Evolutionary conservation across 108 stramenopile genomes (phyloP).

Genomic region (Cyclostephanos tholiformis): DNA sequence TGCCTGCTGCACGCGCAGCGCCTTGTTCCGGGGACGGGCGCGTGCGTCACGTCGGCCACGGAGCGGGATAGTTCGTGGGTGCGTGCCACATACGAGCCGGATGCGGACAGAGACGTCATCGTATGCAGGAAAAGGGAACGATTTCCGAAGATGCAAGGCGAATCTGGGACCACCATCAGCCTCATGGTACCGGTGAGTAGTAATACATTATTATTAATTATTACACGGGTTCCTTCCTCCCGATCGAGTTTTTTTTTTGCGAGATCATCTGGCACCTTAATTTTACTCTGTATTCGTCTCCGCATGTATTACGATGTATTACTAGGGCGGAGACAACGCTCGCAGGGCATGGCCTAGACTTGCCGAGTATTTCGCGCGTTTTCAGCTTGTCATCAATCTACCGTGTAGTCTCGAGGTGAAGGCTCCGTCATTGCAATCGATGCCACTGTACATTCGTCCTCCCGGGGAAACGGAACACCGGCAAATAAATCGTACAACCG

Average conservation of each 20-base stretch:
- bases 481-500: background rate
- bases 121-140: constrained; percentile 52
- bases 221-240: too few relatives aligned
- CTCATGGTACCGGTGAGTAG: constrained; percentile 78
- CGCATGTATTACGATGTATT: constrained; percentile 9
- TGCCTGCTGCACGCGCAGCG: constrained; percentile 87
- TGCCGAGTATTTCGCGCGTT: constrained; percentile 77
- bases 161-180: constrained; percentile 79
- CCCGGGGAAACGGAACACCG: constrained; percentile 41
- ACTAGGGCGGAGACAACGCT: constrained; percentile 68
- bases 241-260: too few relatives aligned
- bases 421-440: constrained; percentile 64
- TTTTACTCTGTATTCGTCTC: too few relatives aligned
- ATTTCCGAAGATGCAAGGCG: constrained; percentile 33
- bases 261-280: too few relatives aligned
- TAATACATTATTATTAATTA: constrained; percentile 13
- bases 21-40: constrained; percentile 69
- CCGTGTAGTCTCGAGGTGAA: constrained; percentile 76
- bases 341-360: constrained; percentile 74
- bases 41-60: constrained; percentile 71
- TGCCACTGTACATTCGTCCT: constrained; percentile 68
- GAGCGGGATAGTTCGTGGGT: constrained; percentile 34
- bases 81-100: constrained; percentile 62
- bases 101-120: constrained; percentile 65
- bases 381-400: constrained; percentile 67